These are phyloP conservation scores for Kwoniella sp. DNA, from an alignment of 768 basidiomycete genomes.

Conservation along the genomic window DNA sequence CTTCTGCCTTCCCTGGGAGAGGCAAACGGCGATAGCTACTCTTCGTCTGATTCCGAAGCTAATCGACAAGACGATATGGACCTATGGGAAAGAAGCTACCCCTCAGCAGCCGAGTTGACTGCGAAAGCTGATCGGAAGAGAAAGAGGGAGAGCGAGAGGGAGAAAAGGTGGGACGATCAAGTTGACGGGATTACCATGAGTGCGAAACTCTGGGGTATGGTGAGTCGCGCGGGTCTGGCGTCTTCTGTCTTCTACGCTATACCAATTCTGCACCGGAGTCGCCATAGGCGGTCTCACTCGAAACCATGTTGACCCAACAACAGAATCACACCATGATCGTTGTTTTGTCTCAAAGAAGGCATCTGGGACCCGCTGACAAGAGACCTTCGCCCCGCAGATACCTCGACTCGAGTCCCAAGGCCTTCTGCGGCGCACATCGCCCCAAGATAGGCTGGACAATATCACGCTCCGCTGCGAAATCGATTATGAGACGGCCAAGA, in stretches of 20 bases:
- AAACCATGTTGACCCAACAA: too few relatives aligned
- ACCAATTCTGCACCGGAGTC: too few relatives aligned
- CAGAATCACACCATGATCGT: too few relatives aligned
- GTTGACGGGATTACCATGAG: conserved; percentile 58
- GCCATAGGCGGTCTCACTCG: too few relatives aligned
- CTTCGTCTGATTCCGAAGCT: conserved; percentile 61
- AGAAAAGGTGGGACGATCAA: conserved; percentile 89
- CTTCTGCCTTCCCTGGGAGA: conserved; percentile 68
- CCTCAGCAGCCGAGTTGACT: conserved; percentile 66
- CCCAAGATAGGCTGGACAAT: conserved; percentile 51
- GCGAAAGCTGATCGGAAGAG: conserved; percentile 75
- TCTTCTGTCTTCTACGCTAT: too few relatives aligned
- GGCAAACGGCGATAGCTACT: background rate
- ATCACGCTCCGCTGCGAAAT: conserved; percentile 52
- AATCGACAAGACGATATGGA: conserved; percentile 50
- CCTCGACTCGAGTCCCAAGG: conserved; percentile 51
- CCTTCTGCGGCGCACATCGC: conserved; percentile 44
- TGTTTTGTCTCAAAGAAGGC: too few relatives aligned
- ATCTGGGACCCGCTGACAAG: background rate
- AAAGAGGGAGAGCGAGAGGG: conserved; percentile 71
- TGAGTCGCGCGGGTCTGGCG: conserved; percentile 60
- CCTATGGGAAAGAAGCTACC: conserved; percentile 46
- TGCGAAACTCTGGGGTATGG: conserved; percentile 83
- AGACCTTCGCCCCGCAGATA: conserved; percentile 56
- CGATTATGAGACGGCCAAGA: conserved; percentile 42